Base-by-base conservation (phyloP, 768 basidiomycete genomes). In the Crepidotus variabilis region DNA sequence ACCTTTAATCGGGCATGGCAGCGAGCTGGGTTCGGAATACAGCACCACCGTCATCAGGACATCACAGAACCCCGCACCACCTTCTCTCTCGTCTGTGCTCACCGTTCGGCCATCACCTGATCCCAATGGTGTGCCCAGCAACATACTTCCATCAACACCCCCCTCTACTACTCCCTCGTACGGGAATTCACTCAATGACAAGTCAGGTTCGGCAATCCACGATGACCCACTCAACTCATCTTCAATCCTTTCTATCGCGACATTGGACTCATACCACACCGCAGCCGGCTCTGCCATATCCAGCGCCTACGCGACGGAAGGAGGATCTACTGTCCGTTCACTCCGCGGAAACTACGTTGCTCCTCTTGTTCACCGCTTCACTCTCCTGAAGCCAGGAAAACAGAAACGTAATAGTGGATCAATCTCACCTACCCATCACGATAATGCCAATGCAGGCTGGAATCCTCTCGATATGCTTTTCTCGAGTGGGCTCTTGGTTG, bases 331-430 rank as follows among this genome's bases (percentile, higher is more conserved):
- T 6, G 78, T 87, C 49, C 75, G 75, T 34, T 74, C 80, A 2
- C 61, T 80, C 1, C 69, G 71, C 21, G 73, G 71, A 18, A 72
- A 74, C 60, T 74, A 67, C 53, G 61, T 76, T 5, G 70, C 74
- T 2, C 78, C 84, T 0, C 76, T 86, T 51, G 78, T 92, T 2
- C 93, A 94, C 68, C 87, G 94, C 16, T 95, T 95, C 76, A 88
- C 92, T 20, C 78, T 94, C 32, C 78, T 94, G 63, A 91, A 88
- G 68, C 91, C 92, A 14, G 90, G 90, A 2, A 88, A 85, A 69
- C 84, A 84, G 51, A 78, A 75, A 61, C 65, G 72, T 49, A 63
- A 58, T 51, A 60, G 62, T 23, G 57, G 63, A 1, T 54, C 58
- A 9, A 55, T 49, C 24, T 65, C 69, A 59, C 58, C 69, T 56